Base-by-base conservation (phyloP, 768 basidiomycete species). In the Termitomyces sp. region DNA sequence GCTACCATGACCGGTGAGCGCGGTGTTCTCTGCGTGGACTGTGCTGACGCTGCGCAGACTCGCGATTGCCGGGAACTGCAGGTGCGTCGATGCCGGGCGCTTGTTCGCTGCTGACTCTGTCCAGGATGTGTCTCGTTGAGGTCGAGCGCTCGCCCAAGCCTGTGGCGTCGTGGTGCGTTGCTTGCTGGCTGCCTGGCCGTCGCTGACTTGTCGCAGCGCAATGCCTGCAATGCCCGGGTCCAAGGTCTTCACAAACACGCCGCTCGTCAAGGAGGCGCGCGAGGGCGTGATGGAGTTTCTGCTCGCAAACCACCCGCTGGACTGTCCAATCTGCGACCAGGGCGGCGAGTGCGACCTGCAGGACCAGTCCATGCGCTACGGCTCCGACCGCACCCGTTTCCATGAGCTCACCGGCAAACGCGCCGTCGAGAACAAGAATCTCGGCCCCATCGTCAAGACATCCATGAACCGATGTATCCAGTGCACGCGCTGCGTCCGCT, bases 271-370 rank as follows among this genome's bases (percentile, higher is more conserved):
- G 65, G 88, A 92, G 80, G 92, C 90, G 64, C 82, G 88, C 22
- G 94, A 97, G 73, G 97, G 97, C 51, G 96, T 98, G 59, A 98
- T 99, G 97, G 97, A 98, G 69, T 97, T 98, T 75, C 81, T 98
- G 39, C 85, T 98, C 59, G 85, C 96, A 58, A 98, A 99, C 73
- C 97, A 99, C 68, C 97, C 97, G 2, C 81, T 99, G 56, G 97
- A 99, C 71, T 99, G 97, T 73, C 97, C 97, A 22, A 90, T 98
- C 62, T 99, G 97, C 67, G 97, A 99, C 70, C 95, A 98, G 74
- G 96, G 95, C 70, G 96, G 97, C 57, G 95, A 98, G 81, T 99
- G 95, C 71, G 95, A 98, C 71, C 82, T 98, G 8, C 96, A 98
- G 77, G 96, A 98, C 75, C 96, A 98, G 73, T 96, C 96, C 15